phyloP scores from a whole-genome alignment of 805 yeast genomes.

The Metschnikowia corniflorae region DNA sequence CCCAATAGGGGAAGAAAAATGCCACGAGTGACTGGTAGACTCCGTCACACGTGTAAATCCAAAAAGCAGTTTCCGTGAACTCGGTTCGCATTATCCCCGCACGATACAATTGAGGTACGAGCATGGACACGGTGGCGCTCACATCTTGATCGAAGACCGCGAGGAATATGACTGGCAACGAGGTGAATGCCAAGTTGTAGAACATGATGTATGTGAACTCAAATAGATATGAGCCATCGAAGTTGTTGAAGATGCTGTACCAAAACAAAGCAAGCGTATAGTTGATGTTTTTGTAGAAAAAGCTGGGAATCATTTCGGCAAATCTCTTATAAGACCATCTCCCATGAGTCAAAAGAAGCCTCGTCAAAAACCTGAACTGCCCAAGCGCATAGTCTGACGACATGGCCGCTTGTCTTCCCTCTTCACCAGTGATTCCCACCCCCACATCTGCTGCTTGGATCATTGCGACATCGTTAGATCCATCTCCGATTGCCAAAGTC shows the following conservation, averaged over 20 bases:
- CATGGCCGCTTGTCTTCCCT: constrained; percentile 86
- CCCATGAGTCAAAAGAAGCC: constrained; percentile 75
- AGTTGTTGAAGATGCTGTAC: constrained; percentile 66
- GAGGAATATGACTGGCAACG: constrained; percentile 70
- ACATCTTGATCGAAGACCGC: constrained; percentile 79
- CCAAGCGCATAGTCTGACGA: constrained; percentile 81
- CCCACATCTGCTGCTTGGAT: constrained; percentile 84
- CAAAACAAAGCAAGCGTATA: constrained; percentile 74
- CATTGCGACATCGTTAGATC: constrained; percentile 87
- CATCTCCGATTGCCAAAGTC: constrained; percentile 82
- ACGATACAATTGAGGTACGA: constrained; percentile 68
- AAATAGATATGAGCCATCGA: constrained; percentile 73
- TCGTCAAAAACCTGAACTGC: constrained; percentile 64
- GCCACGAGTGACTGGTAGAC: constrained; percentile 67
- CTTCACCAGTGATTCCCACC: constrained; percentile 84
- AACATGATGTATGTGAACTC: constrained; percentile 77
- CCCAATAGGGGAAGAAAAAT: constrained; percentile 63
- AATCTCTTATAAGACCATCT: constrained; percentile 75
- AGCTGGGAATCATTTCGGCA: constrained; percentile 74
- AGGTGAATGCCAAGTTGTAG: constrained; percentile 77
- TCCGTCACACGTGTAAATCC: constrained; percentile 66
- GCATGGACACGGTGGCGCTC: constrained; percentile 56
- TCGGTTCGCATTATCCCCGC: constrained; percentile 62
- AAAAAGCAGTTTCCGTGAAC: constrained; percentile 58
- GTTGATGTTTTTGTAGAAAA: constrained; percentile 72